Conservation (phyloP, 2,329 filamentous ascomycete species). For the Neonectria coccinea region DNA sequence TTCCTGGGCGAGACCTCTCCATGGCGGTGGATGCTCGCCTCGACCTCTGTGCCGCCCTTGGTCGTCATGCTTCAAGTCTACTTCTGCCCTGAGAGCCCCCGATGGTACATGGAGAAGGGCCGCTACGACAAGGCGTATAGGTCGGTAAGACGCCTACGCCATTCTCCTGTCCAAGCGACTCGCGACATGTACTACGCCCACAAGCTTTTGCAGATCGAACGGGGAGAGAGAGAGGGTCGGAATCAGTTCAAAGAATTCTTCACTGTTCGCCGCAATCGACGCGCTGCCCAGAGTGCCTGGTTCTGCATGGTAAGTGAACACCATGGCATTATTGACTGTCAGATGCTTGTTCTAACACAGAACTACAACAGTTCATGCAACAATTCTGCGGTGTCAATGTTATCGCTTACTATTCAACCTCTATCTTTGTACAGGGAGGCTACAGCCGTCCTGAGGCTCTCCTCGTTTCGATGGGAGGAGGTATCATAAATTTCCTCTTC, state of each 20-base stretch:
- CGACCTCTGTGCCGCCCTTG: conserved; percentile 71
- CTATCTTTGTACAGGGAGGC: conserved; percentile 59
- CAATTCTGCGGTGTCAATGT: conserved; percentile 53
- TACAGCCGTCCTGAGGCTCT: conserved; percentile 54
- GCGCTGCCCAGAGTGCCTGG: conserved; percentile 63
- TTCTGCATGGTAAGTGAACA: background rate
- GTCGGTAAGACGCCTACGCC: conserved; percentile 68
- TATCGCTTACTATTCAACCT: conserved; percentile 62
- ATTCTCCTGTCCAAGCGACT: conserved; percentile 69
- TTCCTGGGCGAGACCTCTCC: conserved; percentile 58
- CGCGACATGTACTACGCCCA: conserved; percentile 73
- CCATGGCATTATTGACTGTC: background rate
- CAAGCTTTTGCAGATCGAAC: conserved; percentile 50
- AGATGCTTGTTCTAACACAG: background rate
- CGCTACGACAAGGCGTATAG: conserved; percentile 65
- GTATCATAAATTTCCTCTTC: conserved; percentile 71
- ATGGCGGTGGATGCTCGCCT: conserved; percentile 74
- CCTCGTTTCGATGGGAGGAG: conserved; percentile 58
- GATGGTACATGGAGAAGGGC: conserved; percentile 74
- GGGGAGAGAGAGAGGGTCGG: conserved; percentile 53
- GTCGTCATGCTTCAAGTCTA: conserved; percentile 59
- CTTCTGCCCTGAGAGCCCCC: conserved; percentile 73
- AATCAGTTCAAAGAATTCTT: conserved; percentile 67
- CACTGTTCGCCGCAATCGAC: conserved; percentile 66
- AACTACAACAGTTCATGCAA: background rate